Conservation (phyloP, 768 basidiomycete genomes). For the Lanmaoa pseudosensibilis region DNA sequence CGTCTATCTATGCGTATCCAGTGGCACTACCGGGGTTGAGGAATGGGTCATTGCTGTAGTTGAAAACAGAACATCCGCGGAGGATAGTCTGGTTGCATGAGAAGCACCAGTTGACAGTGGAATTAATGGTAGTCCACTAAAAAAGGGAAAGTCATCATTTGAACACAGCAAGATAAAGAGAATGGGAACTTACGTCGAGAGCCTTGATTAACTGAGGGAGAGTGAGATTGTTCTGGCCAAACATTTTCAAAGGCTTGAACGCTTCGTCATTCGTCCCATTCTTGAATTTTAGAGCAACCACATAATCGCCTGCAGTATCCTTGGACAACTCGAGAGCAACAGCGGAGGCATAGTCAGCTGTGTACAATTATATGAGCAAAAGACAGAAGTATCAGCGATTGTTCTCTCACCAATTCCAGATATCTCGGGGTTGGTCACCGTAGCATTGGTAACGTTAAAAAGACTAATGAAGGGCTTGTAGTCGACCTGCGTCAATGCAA, state of each 20-base stretch:
- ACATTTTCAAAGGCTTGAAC: conserved; percentile 67
- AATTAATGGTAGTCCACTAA: conserved; percentile 31
- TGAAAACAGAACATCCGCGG: conserved; percentile 34
- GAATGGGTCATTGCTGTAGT: conserved; percentile 31
- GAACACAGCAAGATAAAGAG: background rate
- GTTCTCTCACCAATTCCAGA: conserved; percentile 59
- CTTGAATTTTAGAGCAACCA: conserved; percentile 80
- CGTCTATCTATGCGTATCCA: background rate
- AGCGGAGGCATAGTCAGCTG: conserved; percentile 72
- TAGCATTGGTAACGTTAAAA: conserved; percentile 73
- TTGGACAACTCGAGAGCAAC: conserved; percentile 69
- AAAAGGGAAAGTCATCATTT: background rate
- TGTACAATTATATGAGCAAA: background rate
- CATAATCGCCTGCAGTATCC: conserved; percentile 62
- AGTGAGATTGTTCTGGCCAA: conserved; percentile 41
- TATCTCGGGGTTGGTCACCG: conserved; percentile 56
- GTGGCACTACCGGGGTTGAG: conserved; percentile 29
- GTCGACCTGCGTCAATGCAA: conserved; percentile 73
- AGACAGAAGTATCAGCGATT: background rate
- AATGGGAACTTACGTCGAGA: conserved; percentile 17
- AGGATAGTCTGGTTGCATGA: conserved; percentile 35
- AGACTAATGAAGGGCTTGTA: conserved; percentile 90
- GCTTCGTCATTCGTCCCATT: conserved; percentile 61
- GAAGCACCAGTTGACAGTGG: conserved; percentile 35
- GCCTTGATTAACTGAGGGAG: conserved; percentile 18